Evolutionary conservation across 495 filamentous ascomycete genomes (phyloP).

Genomic region (Tuber indicum): DNA sequence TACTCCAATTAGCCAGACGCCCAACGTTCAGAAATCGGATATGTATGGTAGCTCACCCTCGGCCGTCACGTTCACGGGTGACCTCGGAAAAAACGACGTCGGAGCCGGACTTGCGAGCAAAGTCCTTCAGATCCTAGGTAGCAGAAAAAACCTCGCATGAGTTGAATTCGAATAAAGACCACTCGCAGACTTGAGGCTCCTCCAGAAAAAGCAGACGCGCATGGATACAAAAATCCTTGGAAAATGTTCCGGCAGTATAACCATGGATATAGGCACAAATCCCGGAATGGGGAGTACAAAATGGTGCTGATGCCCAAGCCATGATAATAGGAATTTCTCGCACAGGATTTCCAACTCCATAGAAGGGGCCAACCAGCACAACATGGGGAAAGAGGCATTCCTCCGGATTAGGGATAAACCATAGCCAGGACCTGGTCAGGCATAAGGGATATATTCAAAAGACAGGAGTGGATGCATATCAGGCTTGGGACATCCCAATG

Average conservation of each 20-base stretch:
- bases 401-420: constrained; percentile 32
- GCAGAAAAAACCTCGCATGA: constrained; percentile 51
- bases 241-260: constrained; percentile 37
- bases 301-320: constrained; percentile 35
- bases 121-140: constrained; percentile 97
- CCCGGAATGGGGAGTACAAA: constrained; percentile 36
- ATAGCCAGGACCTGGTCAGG: constrained; percentile 36
- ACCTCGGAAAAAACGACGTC: constrained; percentile 99
- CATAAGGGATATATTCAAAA: constrained; percentile 22
- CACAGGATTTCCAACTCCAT: constrained; percentile 13
- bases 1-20: constrained; percentile 27
- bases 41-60: constrained; percentile 64
- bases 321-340: constrained; percentile 33
- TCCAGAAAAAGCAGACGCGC: constrained; percentile 42
- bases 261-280: constrained; percentile 35
- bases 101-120: constrained; percentile 89
- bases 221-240: constrained; percentile 35
- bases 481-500: constrained; percentile 38
- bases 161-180: constrained; percentile 50
- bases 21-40: constrained; percentile 1
- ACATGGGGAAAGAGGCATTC: constrained; percentile 36
- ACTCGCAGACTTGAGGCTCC: constrained; percentile 38
- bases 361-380: constrained; percentile 35
- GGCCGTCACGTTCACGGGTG: constrained; percentile 81
- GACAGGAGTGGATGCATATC: constrained; percentile 41